phyloP scores from a whole-genome alignment of 148 eudicot genomes.

The Mesembryanthemum crystallinum region DNA sequence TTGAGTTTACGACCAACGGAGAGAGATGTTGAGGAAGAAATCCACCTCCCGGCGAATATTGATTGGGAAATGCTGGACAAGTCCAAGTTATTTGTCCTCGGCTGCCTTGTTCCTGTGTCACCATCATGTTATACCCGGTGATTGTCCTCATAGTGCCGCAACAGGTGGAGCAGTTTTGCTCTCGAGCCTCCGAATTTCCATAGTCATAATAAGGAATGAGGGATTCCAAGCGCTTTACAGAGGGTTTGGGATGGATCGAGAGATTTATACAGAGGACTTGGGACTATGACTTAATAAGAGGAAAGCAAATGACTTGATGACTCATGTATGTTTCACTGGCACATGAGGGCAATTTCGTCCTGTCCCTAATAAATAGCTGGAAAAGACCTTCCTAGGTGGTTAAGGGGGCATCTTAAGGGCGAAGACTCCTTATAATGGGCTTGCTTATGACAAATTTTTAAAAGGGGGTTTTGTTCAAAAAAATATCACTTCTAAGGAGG shows the following conservation, averaged over 20 bases:
- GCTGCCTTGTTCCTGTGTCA: slow-evolving; percentile 85
- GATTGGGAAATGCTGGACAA: slow-evolving; percentile 92
- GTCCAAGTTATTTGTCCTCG: slow-evolving; percentile 75
- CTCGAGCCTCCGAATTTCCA: slow-evolving; percentile 40
- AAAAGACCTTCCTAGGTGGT: too few relatives aligned
- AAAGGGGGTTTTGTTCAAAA: too few relatives aligned
- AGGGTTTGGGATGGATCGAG: slow-evolving; percentile 83
- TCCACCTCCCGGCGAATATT: slow-evolving; percentile 71
- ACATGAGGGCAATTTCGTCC: too few relatives aligned
- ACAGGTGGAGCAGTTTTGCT: slow-evolving; percentile 49
- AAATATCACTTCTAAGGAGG: too few relatives aligned
- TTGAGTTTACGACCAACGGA: slow-evolving; percentile 78
- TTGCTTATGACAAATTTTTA: too few relatives aligned
- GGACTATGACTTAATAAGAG: too few relatives aligned
- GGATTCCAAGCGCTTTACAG: slow-evolving; percentile 63
- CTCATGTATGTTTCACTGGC: too few relatives aligned
- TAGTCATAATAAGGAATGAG: slow-evolving; percentile 40
- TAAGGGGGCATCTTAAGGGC: too few relatives aligned
- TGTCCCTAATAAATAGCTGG: too few relatives aligned
- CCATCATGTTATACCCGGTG: slow-evolving; percentile 62
- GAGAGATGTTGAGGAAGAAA: slow-evolving; percentile 55
- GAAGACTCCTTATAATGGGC: too few relatives aligned
- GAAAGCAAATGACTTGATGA: too few relatives aligned
- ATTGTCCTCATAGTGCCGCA: slow-evolving; percentile 80
- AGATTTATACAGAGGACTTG: slow-evolving; percentile 70